Base-by-base conservation (phyloP, 2,329 filamentous ascomycete genomes). In the Trichoderma cornu-damae region DNA sequence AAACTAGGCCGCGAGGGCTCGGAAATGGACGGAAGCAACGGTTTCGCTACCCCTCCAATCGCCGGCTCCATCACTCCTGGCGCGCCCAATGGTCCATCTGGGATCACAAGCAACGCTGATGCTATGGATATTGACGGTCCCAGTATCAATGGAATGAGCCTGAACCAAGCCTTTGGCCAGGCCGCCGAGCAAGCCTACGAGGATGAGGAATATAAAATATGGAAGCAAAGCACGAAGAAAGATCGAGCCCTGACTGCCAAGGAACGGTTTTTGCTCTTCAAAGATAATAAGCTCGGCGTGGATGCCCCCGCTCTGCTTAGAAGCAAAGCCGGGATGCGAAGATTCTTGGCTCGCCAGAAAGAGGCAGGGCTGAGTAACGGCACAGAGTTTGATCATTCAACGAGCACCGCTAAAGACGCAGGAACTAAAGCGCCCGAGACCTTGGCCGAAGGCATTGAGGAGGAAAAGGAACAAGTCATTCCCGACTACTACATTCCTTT, bases 191-290 rank as follows among this genome's bases (percentile, higher is more conserved):
- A 96, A 64, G 81, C 83, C 11, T 90, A 90, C 63, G 85, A 95
- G 64, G 92, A 97, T 65, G 92, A 97, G 59, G 93, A 96, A 68
- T 96, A 94, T 75, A 96, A 95, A 70, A 89, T 94, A 34, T 99
- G 95, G 94, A 99, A 97, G 75, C 93, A 97, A 72, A 90, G 96
- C 38, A 99, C 94, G 2, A 97, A 97, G 74, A 96, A 94, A 69
- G 92, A 96, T 67, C 86, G 94, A 61, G 94, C 94, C 3, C 77
- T 88, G 22, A 84, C 93, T 53, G 88, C 94, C 59, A 90, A 92
- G 62, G 90, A 96, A 69, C 84, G 94, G 30, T 86, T 91, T 70
- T 83, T 88, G 37, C 81, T 99, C 12, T 96, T 99, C 74, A 88
- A 87, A 60, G 88, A 87, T 50, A 87, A 91, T 65, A 89, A 86